Evolutionary conservation across 208 protist species (phyloP).

Genomic region (Wallacemonas sp.): DNA sequence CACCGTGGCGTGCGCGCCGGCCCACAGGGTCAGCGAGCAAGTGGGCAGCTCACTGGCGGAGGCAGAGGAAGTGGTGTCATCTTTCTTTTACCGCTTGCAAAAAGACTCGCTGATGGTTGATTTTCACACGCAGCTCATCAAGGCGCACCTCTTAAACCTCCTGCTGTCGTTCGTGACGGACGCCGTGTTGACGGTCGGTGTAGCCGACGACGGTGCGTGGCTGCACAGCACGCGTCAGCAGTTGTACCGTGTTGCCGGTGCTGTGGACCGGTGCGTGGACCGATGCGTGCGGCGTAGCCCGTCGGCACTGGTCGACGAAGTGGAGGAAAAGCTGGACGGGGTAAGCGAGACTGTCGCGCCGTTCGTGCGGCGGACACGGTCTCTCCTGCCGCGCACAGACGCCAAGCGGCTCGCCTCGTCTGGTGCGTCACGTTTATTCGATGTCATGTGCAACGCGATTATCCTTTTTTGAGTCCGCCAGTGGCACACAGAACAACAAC

Average conservation of each 20-base stretch:
- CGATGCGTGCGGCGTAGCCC: neutral
- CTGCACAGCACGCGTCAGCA: conserved; percentile 8
- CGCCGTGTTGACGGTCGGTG: conserved; percentile 2
- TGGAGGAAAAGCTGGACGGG: conserved; percentile 4
- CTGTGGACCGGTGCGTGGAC: conserved; percentile 4
- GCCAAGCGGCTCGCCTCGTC: conserved; percentile 15
- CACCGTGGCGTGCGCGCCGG: neutral
- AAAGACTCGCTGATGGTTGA: neutral
- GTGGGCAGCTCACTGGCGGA: conserved; percentile 1
- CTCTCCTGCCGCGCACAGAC: conserved; percentile 7
- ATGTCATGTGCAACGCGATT: conserved; percentile 7
- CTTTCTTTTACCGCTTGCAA: neutral
- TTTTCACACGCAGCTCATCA: conserved; percentile 5
- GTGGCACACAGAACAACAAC: neutral
- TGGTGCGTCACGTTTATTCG: conserved; percentile 1
- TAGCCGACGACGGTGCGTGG: conserved; percentile 5
- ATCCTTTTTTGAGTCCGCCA: neutral
- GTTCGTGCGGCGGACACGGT: conserved; percentile 15
- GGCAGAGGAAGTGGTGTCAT: conserved; percentile 4
- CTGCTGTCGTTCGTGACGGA: conserved; percentile 8
- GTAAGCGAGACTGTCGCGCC: neutral
- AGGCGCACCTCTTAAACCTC: conserved; percentile 6
- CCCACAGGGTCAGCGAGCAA: conserved; percentile 4
- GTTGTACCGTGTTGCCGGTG: neutral
- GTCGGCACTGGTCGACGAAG: neutral